Conservation (phyloP, 106 monocot genomes). For the Triglochin maritima region DNA sequence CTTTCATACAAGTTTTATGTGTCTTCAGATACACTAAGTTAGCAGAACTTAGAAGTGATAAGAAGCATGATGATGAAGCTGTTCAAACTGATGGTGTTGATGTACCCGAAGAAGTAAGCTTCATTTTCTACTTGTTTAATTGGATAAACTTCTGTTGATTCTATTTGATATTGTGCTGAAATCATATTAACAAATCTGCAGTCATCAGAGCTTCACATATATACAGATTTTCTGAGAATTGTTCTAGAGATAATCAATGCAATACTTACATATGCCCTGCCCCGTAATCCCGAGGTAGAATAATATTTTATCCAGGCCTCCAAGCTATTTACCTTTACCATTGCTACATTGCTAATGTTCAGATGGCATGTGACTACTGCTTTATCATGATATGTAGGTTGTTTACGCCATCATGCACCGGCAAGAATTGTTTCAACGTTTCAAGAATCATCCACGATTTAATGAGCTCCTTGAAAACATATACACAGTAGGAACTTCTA, state of each 20-base stretch:
- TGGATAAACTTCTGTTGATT: not conserved
- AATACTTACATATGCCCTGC: slow-evolving; percentile 81
- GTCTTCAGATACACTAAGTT: slow-evolving; percentile 71
- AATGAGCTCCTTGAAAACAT: slow-evolving; percentile 90
- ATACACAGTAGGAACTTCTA: slow-evolving; percentile 43
- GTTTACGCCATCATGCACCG: slow-evolving; percentile 95
- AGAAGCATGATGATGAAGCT: slow-evolving; percentile 23
- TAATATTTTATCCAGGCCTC: not conserved
- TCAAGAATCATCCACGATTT: slow-evolving; percentile 91
- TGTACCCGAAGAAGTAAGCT: slow-evolving; percentile 60
- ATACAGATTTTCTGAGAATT: slow-evolving; percentile 83
- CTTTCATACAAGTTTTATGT: not conserved
- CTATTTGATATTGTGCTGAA: not conserved
- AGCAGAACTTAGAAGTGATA: slow-evolving; percentile 63
- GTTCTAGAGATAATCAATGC: slow-evolving; percentile 93
- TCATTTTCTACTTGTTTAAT: slow-evolving; percentile 1
- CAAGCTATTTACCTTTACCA: too few relatives aligned
- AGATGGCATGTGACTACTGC: not conserved
- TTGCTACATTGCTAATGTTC: not conserved
- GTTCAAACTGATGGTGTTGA: slow-evolving; percentile 37
- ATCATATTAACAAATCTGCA: slow-evolving; percentile 16
- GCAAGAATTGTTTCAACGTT: slow-evolving; percentile 86
- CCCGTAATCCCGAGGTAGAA: slow-evolving; percentile 87
- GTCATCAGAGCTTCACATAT: slow-evolving; percentile 95
- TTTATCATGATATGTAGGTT: slow-evolving; percentile 34